These are phyloP conservation scores for Gossypium trilobum DNA, from an alignment of 441 rosid species.

Conservation along the genomic window DNA sequence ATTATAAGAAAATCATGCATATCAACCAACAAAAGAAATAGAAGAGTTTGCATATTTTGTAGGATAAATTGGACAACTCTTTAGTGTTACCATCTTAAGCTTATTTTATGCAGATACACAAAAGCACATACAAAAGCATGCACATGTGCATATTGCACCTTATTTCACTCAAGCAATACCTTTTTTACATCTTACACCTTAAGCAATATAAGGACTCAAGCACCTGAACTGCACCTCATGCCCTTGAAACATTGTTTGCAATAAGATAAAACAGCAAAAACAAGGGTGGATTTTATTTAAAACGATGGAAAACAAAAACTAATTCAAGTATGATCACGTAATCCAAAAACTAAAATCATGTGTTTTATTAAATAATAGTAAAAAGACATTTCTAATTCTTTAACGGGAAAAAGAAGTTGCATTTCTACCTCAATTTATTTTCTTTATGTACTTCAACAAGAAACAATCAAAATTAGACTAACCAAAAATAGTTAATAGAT, in stretches of 20 bases:
- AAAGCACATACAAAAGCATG: background rate
- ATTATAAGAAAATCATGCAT: background rate
- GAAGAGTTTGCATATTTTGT: background rate
- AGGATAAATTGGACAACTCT: background rate
- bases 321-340: background rate
- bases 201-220: background rate
- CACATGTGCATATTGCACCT: background rate
- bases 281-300: background rate
- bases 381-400: background rate
- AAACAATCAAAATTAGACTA: background rate
- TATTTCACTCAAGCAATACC: background rate
- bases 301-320: background rate
- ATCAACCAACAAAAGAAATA: background rate
- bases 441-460: background rate
- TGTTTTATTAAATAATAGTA: background rate
- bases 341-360: conserved; percentile 5
- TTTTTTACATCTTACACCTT: background rate
- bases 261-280: background rate
- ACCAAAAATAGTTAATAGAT: background rate
- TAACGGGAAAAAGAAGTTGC: background rate
- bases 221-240: background rate
- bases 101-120: background rate
- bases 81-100: background rate
- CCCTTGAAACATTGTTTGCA: background rate
- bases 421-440: background rate